Conservation (phyloP, 192 early-diverging fungal species). For the Linderina pennispora region DNA sequence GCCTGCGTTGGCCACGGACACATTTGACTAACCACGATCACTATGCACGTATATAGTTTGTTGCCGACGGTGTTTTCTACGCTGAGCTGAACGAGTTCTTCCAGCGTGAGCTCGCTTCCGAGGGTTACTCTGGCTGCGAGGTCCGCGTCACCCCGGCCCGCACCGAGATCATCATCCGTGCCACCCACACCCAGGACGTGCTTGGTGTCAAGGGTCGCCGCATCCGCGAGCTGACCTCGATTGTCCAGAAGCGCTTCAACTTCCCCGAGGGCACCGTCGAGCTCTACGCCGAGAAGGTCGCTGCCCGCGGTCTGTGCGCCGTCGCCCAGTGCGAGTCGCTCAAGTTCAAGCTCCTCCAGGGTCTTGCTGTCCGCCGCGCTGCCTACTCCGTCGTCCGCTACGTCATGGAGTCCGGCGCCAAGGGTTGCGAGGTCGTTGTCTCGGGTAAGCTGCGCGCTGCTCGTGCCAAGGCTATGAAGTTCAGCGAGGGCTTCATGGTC, state of each 20-base stretch:
- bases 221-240: slow-evolving; percentile 95
- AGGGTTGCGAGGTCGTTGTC: slow-evolving; percentile 98
- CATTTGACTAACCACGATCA: slow-evolving; percentile 4
- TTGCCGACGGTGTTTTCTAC: slow-evolving; percentile 99
- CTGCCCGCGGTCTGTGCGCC: slow-evolving; percentile 95
- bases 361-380: slow-evolving; percentile 95
- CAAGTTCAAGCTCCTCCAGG: slow-evolving; percentile 95
- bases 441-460: slow-evolving; percentile 99
- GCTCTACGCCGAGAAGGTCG: slow-evolving; percentile 97
- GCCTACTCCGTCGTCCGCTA: slow-evolving; percentile 98
- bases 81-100: slow-evolving; percentile 99
- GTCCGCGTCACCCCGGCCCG: slow-evolving; percentile 98
- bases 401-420: slow-evolving; percentile 98
- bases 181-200: slow-evolving; percentile 96
- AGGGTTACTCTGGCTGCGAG: slow-evolving; percentile 99
- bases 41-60: slow-evolving; percentile 63
- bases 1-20: too few species aligned
- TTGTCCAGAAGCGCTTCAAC: slow-evolving; percentile 99
- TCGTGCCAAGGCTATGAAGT: slow-evolving; percentile 99
- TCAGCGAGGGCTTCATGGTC: slow-evolving; percentile 99
- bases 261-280: slow-evolving; percentile 98
- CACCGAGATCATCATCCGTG: slow-evolving; percentile 99
- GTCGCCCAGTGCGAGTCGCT: slow-evolving; percentile 98
- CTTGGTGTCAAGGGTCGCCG: slow-evolving; percentile 98
- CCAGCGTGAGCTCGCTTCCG: slow-evolving; percentile 91